Base-by-base conservation (phyloP, 805 yeast genomes). In the Ogataea saltuana region DNA sequence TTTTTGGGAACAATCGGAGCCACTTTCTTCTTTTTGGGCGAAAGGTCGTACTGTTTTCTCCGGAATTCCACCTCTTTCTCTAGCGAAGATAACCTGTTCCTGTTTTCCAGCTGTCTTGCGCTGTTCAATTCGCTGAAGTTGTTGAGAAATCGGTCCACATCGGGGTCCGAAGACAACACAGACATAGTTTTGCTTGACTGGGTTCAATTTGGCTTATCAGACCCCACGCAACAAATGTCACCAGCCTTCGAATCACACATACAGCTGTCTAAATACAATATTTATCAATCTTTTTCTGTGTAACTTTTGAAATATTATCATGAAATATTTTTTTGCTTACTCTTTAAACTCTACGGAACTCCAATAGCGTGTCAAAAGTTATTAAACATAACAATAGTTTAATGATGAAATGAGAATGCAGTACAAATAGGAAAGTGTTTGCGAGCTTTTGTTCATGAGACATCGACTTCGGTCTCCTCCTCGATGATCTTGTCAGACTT, bases 1-100 rank as follows among this genome's bases (percentile, higher is more conserved):
- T 62, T 62, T 45, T 41, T 50, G 6, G 67, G 66, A 4, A 59
- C 57, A 6, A 58, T 28, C 4, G 64, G 64, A 2, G 59, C 57
- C 10, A 50, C 21, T 31, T 55, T 62, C 39, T 54, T 59, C 43
- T 53, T 41, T 22, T 46, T 44, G 3, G 60, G 58, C 4, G 57
- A 55, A 15, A 13, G 20, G 21, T 52, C 53, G 36, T 58, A 58
- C 26, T 43, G 44, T 19, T 33, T 33, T 30, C 60, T 43, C 29
- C 45, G 51, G 33, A 37, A 19, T 32, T 53, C 51, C 13, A 57
- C 55, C 42, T 57, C 56, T 22, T 30, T 47, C 36, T 59, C 55
- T 23, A 56, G 38, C 5, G 32, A 28, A 2, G 41, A 32, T 23
- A 56, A 28, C 27, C 62, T 45, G 13, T 13, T 29, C 25, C 48